Evolutionary conservation across 176 grass and related monocot genomes (phyloP), one percentile per base, ranked within the genome.

Genomic region (Stipa capillata): DNA sequence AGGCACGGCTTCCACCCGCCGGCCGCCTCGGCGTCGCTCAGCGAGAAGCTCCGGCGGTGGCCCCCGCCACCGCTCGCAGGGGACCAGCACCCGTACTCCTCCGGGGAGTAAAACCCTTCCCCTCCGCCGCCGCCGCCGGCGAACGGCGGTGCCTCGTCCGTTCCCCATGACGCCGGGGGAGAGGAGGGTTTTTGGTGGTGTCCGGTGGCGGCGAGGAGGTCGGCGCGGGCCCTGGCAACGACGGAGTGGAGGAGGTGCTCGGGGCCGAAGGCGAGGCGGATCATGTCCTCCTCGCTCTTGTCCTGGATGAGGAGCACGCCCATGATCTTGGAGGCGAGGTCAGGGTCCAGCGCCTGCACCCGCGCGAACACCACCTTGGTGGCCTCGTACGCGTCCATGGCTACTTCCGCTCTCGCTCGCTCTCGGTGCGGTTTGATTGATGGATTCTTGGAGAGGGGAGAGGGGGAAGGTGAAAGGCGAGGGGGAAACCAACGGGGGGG

Each of bases 311-410:
- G 84, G 1, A 97, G 78, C n/a, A 89, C 35, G 45, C 94, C 86
- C 81, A 97, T 88, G 73, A 97, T 91, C 84, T 85, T 93, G 41
- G 88, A 83, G 14, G 91, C 86, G 74, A 93, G 81, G 27, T 91
- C 88, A 0, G 91, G 91, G 69, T 97, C 88, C 25, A 97, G 73
- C 9, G 61, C 61, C 14, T 87, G 91, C 60, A 97, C 84, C 14
- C 94, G 85, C 20, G 87, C 90, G 84, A 91, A 91, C 8, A 93
- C 91, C 33, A 85, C 86, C 79, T 84, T 88, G 41, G 84, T 91
- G 23, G 88, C 86, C 86, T 93, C 94, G 70, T 88, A 91, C 45
- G 88, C 77, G 44, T 89, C 91, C 94, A 93, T 93, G 85, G 61
- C 17, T 20, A 11, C 13, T 2, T 54, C 52, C 8, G 1, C n/a